Percentiles rank a stretch among this genome's conserved stretches.
These are phyloP conservation scores for Candolleomyces eurysporus DNA, from an alignment of 768 basidiomycete species.

Conservation along the genomic window DNA sequence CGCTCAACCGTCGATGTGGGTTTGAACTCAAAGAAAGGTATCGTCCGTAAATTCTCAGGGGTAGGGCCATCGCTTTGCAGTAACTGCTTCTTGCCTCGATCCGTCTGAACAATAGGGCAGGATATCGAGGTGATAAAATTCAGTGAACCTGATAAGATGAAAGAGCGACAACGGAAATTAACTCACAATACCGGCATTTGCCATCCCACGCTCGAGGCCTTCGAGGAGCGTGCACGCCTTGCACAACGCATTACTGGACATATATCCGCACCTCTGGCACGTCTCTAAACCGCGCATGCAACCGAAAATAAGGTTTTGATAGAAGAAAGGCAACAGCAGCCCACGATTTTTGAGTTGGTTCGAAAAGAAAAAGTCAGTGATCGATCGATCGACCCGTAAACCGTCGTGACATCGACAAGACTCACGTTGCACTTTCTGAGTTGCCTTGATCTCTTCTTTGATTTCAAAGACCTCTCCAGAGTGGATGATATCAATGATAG, in stretches of 20 bases:
- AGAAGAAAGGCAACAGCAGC: neutral
- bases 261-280: slow-evolving; percentile 91
- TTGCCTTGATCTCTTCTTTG: slow-evolving; percentile 78
- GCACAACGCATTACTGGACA: slow-evolving; percentile 95
- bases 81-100: slow-evolving; percentile 63
- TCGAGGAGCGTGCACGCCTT: slow-evolving; percentile 91
- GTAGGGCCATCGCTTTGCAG: slow-evolving; percentile 43
- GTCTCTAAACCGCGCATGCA: slow-evolving; percentile 55
- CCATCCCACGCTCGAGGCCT: slow-evolving; percentile 85
- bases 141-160: slow-evolving; percentile 1
- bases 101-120: slow-evolving; percentile 43
- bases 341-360: neutral
- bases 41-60: slow-evolving; percentile 71
- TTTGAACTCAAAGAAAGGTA: slow-evolving; percentile 59
- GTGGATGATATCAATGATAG: slow-evolving; percentile 97
- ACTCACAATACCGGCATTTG: slow-evolving; percentile 58
- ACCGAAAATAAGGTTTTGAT: slow-evolving; percentile 4
- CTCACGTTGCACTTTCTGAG: slow-evolving; percentile 84
- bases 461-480: slow-evolving; percentile 92
- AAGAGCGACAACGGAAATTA: slow-evolving; percentile 9
- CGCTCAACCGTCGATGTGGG: slow-evolving; percentile 18
- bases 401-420: slow-evolving; percentile 9
- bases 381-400: slow-evolving; percentile 6
- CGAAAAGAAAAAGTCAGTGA: neutral
- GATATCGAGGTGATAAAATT: slow-evolving; percentile 10